Conservation (phyloP, 495 filamentous ascomycete species). For the Staphylotrichum longicolle region DNA sequence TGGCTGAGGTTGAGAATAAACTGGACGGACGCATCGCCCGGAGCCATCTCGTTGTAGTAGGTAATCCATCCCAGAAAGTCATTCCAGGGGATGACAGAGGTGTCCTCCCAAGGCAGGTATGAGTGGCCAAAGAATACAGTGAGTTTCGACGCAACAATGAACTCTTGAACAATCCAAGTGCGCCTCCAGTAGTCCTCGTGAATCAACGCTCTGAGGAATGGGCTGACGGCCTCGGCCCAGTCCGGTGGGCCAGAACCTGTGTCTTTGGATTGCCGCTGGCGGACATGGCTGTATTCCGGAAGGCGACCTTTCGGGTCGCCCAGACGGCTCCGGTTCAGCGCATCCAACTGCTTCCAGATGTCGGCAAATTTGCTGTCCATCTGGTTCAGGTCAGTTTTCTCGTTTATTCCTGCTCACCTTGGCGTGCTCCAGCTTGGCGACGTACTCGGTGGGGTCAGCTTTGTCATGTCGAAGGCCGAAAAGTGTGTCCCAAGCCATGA, state of each 20-base stretch:
- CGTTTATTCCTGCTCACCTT: not conserved
- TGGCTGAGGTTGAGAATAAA: not conserved
- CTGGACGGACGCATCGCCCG: not conserved
- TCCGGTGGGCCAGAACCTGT: not conserved
- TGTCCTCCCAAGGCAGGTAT: not conserved
- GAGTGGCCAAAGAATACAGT: not conserved
- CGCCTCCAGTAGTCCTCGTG: not conserved
- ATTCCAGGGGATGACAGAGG: not conserved
- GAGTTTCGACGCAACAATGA: not conserved
- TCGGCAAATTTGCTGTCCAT: too few relatives aligned
- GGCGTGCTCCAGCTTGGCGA: not conserved
- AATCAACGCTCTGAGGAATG: not conserved
- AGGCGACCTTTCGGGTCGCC: too few relatives aligned
- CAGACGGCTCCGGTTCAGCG: too few relatives aligned
- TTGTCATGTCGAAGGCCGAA: not conserved
- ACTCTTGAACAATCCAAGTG: not conserved
- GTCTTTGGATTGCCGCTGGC: too few relatives aligned
- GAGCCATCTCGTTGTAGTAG: not conserved
- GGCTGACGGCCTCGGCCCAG: not conserved
- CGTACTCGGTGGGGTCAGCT: not conserved
- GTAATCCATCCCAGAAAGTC: not conserved
- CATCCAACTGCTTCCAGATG: not conserved
- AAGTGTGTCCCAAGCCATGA: not conserved
- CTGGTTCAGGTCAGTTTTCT: not conserved
- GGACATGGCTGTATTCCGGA: not conserved